Conservation (phyloP, 495 filamentous ascomycete genomes). For the Penicillium mononematosum region DNA sequence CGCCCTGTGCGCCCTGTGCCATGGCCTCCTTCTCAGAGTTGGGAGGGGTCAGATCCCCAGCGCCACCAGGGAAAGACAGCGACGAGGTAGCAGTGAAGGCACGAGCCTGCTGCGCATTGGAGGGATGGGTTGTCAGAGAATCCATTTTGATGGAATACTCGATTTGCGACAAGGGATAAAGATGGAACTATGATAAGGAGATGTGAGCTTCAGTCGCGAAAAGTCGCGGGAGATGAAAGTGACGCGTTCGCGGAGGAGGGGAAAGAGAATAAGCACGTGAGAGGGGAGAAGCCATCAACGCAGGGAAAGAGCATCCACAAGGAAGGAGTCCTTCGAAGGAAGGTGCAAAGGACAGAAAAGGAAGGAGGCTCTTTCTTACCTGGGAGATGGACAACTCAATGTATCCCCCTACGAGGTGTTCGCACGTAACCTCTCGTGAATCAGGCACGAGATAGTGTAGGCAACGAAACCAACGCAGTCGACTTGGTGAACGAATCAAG, state of each 20-base stretch:
- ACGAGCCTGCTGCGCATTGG: conserved; percentile 84
- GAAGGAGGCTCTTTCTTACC: conserved; percentile 64
- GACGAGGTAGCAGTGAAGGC: conserved; percentile 87
- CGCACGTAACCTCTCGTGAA: conserved; percentile 9
- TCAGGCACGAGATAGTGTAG: conserved; percentile 6
- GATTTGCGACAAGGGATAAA: conserved; percentile 21
- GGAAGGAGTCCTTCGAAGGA: not conserved
- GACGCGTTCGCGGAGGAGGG: not conserved
- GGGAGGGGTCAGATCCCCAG: conserved; percentile 76
- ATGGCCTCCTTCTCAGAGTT: conserved; percentile 60
- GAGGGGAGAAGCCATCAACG: not conserved
- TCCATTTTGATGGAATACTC: conserved; percentile 63
- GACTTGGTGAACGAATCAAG: conserved; percentile 8
- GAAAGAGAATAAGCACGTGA: not conserved
- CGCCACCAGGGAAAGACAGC: conserved; percentile 84
- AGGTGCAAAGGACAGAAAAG: conserved; percentile 4
- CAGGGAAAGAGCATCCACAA: not conserved
- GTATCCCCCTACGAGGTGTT: conserved; percentile 70
- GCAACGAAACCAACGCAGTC: conserved; percentile 14
- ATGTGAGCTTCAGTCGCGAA: not conserved
- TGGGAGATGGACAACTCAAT: conserved; percentile 99
- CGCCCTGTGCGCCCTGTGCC: conserved; percentile 50
- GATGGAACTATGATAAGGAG: conserved; percentile 5
- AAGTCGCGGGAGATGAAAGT: not conserved
- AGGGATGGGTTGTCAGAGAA: conserved; percentile 82